Evolutionary conservation across 257 asterid species (phyloP).

Genomic region (Galeopsis tetrahit): DNA sequence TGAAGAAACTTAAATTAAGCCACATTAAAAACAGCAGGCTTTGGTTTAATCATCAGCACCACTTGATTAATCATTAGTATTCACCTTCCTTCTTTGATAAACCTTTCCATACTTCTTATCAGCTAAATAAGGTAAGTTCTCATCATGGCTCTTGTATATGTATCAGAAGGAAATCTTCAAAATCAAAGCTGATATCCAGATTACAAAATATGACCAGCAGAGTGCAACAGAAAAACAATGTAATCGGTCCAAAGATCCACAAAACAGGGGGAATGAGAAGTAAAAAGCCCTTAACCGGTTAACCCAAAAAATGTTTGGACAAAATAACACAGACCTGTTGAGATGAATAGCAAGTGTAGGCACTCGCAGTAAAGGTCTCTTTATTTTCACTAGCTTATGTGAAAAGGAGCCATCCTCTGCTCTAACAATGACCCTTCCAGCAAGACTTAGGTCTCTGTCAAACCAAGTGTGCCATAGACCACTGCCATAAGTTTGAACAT

Average conservation of each 20-base stretch:
- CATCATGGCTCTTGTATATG: not conserved
- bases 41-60: not conserved
- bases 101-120: no score
- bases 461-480: conserved; percentile 99
- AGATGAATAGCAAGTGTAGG: conserved; percentile 99
- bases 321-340: conserved; percentile 58
- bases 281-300: not conserved
- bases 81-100: no score
- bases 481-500: conserved; percentile 93
- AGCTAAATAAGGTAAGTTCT: no score
- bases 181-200: conserved; percentile 12
- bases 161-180: not conserved
- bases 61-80: no score
- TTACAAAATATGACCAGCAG: conserved; percentile 8
- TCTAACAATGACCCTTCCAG: conserved; percentile 92
- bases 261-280: not conserved
- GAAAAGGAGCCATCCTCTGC: conserved; percentile 79
- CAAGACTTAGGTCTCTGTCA: conserved; percentile 93
- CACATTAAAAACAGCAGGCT: conserved; percentile 16
- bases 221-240: conserved; percentile 6
- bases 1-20: conserved; percentile 24
- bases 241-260: not conserved
- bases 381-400: conserved; percentile 89
- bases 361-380: conserved; percentile 87
- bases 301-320: conserved; percentile 14